Percentiles rank a stretch among this genome's conserved stretches.
These are phyloP conservation scores for Cryptosporidium sp. DNA, from an alignment of 169 alveolate species.

Conservation along the genomic window DNA sequence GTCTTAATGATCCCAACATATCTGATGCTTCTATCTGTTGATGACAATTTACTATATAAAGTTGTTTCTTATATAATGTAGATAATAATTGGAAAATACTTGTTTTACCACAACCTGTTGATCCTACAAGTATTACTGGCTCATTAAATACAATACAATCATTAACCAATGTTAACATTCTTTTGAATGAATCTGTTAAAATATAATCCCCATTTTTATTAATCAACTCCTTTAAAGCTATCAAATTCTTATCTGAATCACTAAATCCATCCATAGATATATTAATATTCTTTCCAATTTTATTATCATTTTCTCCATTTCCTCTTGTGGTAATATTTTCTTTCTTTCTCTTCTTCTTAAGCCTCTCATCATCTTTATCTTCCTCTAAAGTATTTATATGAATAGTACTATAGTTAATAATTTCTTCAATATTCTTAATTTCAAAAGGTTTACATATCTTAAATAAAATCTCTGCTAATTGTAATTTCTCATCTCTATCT, in stretches of 20 bases:
- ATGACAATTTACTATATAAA: constrained; percentile 94
- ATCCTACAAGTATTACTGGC: constrained; percentile 99
- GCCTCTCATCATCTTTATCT: neutral
- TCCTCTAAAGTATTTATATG: neutral
- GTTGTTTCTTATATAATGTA: constrained; percentile 78
- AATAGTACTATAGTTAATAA: constrained; percentile 15
- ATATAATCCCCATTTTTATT: neutral
- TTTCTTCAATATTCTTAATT: constrained; percentile 15
- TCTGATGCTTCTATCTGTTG: constrained; percentile 97
- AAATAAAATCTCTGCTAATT: constrained; percentile 84
- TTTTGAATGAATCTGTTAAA: constrained; percentile 78
- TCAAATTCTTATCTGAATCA: neutral
- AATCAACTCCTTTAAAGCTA: neutral
- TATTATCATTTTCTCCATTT: neutral
- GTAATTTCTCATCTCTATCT: constrained; percentile 87
- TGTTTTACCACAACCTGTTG: constrained; percentile 99
- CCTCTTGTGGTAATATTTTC: neutral
- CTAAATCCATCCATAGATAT: neutral
- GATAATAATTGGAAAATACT: constrained; percentile 93
- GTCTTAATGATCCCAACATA: constrained; percentile 95
- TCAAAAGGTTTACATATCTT: constrained; percentile 72
- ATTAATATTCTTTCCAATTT: too few relatives aligned
- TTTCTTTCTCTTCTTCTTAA: constrained; percentile 6
- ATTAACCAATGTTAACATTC: constrained; percentile 90
- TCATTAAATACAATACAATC: constrained; percentile 93